phyloP scores from a whole-genome alignment of 1,284 basidiomycete genomes.

The Apiotrichum laibachii region DNA sequence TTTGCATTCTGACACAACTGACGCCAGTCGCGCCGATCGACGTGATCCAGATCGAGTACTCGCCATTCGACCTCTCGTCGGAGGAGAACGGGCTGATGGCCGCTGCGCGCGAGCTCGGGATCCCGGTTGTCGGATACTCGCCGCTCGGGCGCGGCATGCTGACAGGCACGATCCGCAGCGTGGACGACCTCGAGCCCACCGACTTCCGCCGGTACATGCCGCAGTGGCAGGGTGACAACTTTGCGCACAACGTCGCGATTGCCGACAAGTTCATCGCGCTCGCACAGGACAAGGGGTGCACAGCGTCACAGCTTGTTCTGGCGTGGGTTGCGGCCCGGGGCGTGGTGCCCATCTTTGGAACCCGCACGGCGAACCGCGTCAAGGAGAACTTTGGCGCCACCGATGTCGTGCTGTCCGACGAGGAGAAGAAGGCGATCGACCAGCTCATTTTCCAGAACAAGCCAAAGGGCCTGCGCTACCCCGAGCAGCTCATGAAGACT shows the following conservation, averaged over 20 bases:
- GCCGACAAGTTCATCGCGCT: constrained; percentile 35
- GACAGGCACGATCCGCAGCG: constrained; percentile 28
- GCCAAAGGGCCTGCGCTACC: constrained; percentile 22
- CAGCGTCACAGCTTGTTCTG: constrained; percentile 49
- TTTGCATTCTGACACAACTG: not conserved
- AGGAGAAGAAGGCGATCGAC: constrained; percentile 41
- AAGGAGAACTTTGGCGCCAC: constrained; percentile 45
- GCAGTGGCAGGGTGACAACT: constrained; percentile 42
- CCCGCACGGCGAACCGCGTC: constrained; percentile 31
- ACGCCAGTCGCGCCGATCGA: constrained; percentile 48
- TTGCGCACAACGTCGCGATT: constrained; percentile 43
- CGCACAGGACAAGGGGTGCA: constrained; percentile 42
- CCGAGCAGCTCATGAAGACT: not conserved
- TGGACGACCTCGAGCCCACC: constrained; percentile 33
- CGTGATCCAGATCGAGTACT: constrained; percentile 53
- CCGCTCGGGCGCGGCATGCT: constrained; percentile 50
- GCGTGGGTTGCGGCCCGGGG: constrained; percentile 53
- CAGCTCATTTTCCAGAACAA: constrained; percentile 33
- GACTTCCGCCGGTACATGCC: constrained; percentile 43
- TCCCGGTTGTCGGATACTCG: constrained; percentile 50
- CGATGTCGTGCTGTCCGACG: constrained; percentile 33
- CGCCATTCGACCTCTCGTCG: constrained; percentile 43
- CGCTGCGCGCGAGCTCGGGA: constrained; percentile 46
- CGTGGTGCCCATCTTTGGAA: constrained; percentile 50
- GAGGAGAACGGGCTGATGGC: constrained; percentile 52